Evolutionary conservation across 768 basidiomycete species (phyloP), one percentile per base, ranked within the genome.

Genomic region (Dictyophora rubrovolvata): DNA sequence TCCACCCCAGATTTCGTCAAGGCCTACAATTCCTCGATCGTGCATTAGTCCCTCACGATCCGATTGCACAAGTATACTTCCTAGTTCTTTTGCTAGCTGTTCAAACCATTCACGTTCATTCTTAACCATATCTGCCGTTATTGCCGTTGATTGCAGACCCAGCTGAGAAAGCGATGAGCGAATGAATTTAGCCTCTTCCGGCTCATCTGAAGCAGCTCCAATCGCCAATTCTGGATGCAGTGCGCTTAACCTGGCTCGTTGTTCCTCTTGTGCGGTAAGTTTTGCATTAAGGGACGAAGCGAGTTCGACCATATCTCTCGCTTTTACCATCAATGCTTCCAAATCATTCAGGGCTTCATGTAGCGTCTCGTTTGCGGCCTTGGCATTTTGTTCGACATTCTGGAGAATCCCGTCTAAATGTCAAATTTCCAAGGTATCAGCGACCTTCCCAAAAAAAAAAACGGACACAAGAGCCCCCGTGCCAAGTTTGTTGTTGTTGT

Each of bases 1-100:
- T 1, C 87, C 84, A 23, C 90, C 90, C 93, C 93, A 97, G 0
- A 88, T 88, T 71, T 95, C 93, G 67, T 97, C 93, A 23, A 96
- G 71, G 0, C 86, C 89, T 42, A 96, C 79, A 35, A 95, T 80
- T 1, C 90, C 92, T 28, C 90, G 80, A 2, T 79, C 76, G 58
- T 78, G 77, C 89, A 94, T 90, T 65, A 94, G 77, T 1, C 89
- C 87, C 0, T 72, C 72, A 4, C 66, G 61, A 18, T 51, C 20
- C 55, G 54, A 63, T 2, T 81, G 80, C 59, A 80, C 84, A 6
- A 99, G 75, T 4, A 97, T 76, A 5, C 76, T 73, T 0, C 82
- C 87, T 1, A 99, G 78, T 72, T 99, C 96, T 33, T 79, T 77
- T 11, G 90, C 91, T 8, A 96, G 77, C 62, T 87, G 84, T 33